These are phyloP conservation scores for Exophiala spinifera DNA, from an alignment of 2,329 filamentous ascomycete genomes.

Conservation along the genomic window DNA sequence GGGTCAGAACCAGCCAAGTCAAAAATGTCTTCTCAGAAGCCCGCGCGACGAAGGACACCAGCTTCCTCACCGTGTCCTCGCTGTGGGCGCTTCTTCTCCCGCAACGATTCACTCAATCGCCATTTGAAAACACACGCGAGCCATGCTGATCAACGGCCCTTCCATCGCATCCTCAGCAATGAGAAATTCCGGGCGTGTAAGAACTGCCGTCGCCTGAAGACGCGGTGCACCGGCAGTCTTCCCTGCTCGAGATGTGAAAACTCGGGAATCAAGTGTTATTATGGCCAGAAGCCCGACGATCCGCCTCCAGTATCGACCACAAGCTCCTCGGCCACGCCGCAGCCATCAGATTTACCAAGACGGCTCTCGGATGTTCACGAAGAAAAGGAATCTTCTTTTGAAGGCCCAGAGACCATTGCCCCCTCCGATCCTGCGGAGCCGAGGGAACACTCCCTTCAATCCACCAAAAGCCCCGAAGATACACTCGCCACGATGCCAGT, in stretches of 20 bases:
- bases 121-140: conserved; percentile 22
- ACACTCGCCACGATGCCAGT: background rate
- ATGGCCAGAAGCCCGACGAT: conserved; percentile 9
- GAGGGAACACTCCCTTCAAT: background rate
- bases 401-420: background rate
- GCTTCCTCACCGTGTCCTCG: conserved; percentile 22
- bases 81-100: conserved; percentile 22
- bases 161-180: conserved; percentile 22
- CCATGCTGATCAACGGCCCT: conserved; percentile 17
- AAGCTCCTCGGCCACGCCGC: conserved; percentile 1
- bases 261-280: conserved; percentile 17
- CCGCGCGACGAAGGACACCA: conserved; percentile 20
- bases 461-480: conserved; percentile 4
- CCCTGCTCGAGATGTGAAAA: conserved; percentile 23
- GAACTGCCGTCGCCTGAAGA: conserved; percentile 21
- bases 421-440: background rate
- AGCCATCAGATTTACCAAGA: background rate
- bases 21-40: conserved; percentile 10
- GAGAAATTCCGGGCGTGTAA: conserved; percentile 25
- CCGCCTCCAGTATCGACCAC: background rate
- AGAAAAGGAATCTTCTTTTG: conserved; percentile 1
- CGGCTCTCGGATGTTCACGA: background rate
- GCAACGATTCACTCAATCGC: conserved; percentile 23
- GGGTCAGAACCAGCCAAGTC: background rate
- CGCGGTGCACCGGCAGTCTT: conserved; percentile 19